These are phyloP conservation scores for Phytophthora crassamura DNA, from an alignment of 352 stramenopile species.

Conservation along the genomic window DNA sequence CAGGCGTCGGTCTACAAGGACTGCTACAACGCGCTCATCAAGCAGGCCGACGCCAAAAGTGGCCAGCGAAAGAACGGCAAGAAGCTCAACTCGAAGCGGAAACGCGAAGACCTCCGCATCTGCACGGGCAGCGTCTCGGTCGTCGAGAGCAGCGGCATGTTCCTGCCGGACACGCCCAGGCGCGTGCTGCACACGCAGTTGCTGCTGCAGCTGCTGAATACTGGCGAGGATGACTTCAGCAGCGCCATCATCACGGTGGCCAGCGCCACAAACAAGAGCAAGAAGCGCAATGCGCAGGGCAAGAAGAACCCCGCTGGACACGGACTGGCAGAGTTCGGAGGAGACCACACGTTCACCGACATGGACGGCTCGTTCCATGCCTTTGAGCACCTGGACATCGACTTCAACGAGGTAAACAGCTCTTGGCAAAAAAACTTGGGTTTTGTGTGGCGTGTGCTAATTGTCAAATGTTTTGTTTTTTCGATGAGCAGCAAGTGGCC, in stretches of 20 bases:
- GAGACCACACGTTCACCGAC: conserved; percentile 49
- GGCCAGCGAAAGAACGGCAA: conserved; percentile 42
- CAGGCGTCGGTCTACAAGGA: conserved; percentile 77
- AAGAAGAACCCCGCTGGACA: conserved; percentile 29
- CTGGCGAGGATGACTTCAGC: conserved; percentile 48
- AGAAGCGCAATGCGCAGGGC: conserved; percentile 53
- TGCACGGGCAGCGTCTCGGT: conserved; percentile 52
- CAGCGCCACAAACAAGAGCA: conserved; percentile 58
- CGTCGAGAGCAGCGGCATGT: conserved; percentile 67
- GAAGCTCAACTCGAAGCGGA: conserved; percentile 77
- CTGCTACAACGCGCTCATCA: conserved; percentile 76
- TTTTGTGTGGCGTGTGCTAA: conserved; percentile 14
- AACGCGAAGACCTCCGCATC: conserved; percentile 86
- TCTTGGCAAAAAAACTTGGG: background rate
- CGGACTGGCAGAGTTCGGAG: conserved; percentile 18
- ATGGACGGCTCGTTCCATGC: conserved; percentile 75
- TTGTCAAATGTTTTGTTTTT: conserved; percentile 3
- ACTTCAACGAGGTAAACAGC: conserved; percentile 77
- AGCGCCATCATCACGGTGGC: conserved; percentile 35
- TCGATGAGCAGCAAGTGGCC: conserved; percentile 66
- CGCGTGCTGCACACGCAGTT: conserved; percentile 83
- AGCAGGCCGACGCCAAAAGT: conserved; percentile 49
- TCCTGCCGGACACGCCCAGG: conserved; percentile 76
- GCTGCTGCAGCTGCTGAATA: conserved; percentile 78
- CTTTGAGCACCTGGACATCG: conserved; percentile 87